Evolutionary conservation across 2,329 filamentous ascomycete genomes (phyloP).

Genomic region (Chrysoporthe puriensis): DNA sequence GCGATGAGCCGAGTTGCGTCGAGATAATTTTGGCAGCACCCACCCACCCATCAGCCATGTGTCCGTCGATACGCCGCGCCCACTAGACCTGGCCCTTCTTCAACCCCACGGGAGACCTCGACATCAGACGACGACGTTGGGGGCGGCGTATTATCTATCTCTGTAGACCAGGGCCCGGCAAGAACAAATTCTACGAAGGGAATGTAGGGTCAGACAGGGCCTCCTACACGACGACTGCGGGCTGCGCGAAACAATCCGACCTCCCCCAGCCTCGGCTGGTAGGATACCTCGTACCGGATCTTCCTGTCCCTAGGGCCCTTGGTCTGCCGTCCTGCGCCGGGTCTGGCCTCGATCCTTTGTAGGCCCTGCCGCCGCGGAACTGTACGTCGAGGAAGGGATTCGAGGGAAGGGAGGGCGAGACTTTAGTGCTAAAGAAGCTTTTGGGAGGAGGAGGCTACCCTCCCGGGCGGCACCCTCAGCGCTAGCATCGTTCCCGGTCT

Average conservation of each 20-base stretch:
- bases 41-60: constrained; percentile 1
- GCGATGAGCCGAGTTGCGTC: neutral
- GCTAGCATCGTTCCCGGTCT: constrained; percentile 7
- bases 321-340: neutral
- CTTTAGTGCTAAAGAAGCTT: neutral
- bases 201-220: neutral
- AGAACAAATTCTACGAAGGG: neutral
- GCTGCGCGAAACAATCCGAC: neutral
- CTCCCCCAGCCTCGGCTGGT: neutral
- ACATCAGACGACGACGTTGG: neutral
- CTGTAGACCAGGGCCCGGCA: neutral
- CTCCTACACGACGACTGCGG: neutral
- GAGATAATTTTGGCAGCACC: neutral
- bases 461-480: constrained; percentile 8
- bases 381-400: neutral
- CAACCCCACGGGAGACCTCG: neutral
- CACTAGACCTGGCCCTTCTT: neutral
- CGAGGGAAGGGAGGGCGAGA: neutral
- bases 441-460: neutral
- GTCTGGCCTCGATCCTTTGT: neutral
- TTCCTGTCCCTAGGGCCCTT: neutral
- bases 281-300: neutral
- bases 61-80: neutral
- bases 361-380: neutral
- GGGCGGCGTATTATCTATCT: neutral